phyloP scores from a whole-genome alignment of 306 rosid species.

The Fragaria vesca region DNA sequence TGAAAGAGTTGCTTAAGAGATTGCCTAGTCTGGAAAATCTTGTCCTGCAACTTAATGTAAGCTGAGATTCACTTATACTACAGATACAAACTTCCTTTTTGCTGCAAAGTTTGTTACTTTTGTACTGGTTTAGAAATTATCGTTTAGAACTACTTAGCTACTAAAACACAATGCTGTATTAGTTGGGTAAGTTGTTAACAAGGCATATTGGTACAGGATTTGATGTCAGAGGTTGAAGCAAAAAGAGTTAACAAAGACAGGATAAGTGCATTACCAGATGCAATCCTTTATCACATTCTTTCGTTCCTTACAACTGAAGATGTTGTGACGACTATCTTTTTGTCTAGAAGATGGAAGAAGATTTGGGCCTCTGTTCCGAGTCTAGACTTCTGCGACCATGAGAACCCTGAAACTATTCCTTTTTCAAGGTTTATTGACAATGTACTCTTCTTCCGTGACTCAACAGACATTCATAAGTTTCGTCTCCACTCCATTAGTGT shows the following conservation, averaged over 20 bases:
- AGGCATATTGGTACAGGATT: too few relatives aligned
- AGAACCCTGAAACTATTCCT: background rate
- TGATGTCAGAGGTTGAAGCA: too few relatives aligned
- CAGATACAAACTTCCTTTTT: too few relatives aligned
- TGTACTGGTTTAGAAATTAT: background rate
- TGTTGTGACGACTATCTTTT: background rate
- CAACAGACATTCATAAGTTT: too few relatives aligned
- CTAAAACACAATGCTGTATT: too few relatives aligned
- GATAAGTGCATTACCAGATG: background rate
- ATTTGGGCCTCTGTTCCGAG: background rate
- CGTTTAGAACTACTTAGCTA: too few relatives aligned
- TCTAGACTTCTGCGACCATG: background rate
- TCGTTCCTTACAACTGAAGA: background rate
- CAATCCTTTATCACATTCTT: background rate
- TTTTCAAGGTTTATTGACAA: constrained; percentile 1
- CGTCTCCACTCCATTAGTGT: too few relatives aligned
- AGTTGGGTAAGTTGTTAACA: too few relatives aligned
- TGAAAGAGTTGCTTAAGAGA: background rate
- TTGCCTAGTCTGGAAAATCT: background rate
- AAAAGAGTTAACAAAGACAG: background rate
- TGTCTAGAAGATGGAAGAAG: background rate
- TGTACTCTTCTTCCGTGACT: background rate
- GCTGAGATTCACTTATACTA: too few relatives aligned
- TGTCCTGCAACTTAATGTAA: background rate
- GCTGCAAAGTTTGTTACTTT: background rate